Evolutionary conservation across 345 rosid genomes (phyloP).

Genomic region (Barbarea vulgaris): DNA sequence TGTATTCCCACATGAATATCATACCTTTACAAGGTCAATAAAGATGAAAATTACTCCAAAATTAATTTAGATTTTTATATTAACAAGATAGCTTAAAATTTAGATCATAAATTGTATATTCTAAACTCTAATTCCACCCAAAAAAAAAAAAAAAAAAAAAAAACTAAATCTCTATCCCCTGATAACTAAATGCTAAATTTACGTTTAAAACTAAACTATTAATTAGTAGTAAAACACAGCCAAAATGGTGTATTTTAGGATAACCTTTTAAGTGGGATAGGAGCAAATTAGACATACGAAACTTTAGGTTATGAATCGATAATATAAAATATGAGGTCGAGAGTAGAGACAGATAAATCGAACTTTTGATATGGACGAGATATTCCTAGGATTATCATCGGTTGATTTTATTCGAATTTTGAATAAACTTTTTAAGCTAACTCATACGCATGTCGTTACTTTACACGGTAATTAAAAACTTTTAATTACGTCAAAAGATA

Average conservation of each 20-base stretch:
- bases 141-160: too few species aligned
- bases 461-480: neutral
- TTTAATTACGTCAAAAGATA: conserved; percentile 21
- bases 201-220: neutral
- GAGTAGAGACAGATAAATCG: conserved; percentile 9
- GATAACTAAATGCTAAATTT: neutral
- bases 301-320: neutral
- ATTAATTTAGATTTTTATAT: neutral
- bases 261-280: neutral
- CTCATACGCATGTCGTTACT: conserved; percentile 16
- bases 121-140: neutral
- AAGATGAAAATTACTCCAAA: neutral
- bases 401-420: conserved; percentile 24
- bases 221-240: neutral
- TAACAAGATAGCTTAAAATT: neutral
- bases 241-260: neutral
- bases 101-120: neutral
- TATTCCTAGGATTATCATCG: conserved; percentile 22
- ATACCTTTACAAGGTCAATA: conserved; percentile 46
- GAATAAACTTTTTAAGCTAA: neutral
- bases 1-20: conserved; percentile 75
- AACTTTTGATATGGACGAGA: neutral
- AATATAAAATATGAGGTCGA: conserved; percentile 15
- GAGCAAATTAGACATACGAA: conserved; percentile 15
- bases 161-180: neutral